These are phyloP conservation scores for Rhodotorula babjevae DNA, from an alignment of 768 basidiomycete genomes.

Conservation along the genomic window DNA sequence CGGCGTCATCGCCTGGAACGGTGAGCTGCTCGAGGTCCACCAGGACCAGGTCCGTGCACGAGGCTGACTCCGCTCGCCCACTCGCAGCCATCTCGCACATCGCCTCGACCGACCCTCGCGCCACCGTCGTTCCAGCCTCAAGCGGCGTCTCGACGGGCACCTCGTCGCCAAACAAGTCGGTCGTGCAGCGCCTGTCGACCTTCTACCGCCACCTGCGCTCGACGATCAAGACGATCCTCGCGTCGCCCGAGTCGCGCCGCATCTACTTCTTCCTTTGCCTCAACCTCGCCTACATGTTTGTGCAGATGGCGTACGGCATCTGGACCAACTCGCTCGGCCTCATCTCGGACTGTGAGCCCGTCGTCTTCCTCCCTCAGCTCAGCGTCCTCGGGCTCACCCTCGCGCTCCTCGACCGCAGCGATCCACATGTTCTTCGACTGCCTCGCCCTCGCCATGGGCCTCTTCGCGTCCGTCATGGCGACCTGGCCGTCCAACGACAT, in stretches of 20 bases:
- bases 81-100: slow-evolving; percentile 39
- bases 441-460: slow-evolving; percentile 89
- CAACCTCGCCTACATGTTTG: slow-evolving; percentile 91
- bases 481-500: slow-evolving; percentile 92
- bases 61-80: no score
- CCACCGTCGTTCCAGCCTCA: slow-evolving; percentile 21
- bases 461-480: slow-evolving; percentile 95
- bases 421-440: slow-evolving; percentile 99
- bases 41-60: no score
- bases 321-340: slow-evolving; percentile 96
- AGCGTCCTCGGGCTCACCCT: neutral
- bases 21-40: no score
- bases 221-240: slow-evolving; percentile 83
- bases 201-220: slow-evolving; percentile 46
- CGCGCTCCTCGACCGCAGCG: slow-evolving; percentile 53
- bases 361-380: neutral
- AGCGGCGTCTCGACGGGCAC: slow-evolving; percentile 23
- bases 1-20: slow-evolving; percentile 60
- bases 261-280: slow-evolving; percentile 95
- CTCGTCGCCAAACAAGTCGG: slow-evolving; percentile 6
- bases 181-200: slow-evolving; percentile 26
- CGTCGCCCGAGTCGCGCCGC: slow-evolving; percentile 84
- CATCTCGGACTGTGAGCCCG: slow-evolving; percentile 80
- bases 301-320: slow-evolving; percentile 91
- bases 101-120: slow-evolving; percentile 35